Evolutionary conservation across 352 stramenopile species (phyloP).

Genomic region (Thalassiosira oceanica): DNA sequence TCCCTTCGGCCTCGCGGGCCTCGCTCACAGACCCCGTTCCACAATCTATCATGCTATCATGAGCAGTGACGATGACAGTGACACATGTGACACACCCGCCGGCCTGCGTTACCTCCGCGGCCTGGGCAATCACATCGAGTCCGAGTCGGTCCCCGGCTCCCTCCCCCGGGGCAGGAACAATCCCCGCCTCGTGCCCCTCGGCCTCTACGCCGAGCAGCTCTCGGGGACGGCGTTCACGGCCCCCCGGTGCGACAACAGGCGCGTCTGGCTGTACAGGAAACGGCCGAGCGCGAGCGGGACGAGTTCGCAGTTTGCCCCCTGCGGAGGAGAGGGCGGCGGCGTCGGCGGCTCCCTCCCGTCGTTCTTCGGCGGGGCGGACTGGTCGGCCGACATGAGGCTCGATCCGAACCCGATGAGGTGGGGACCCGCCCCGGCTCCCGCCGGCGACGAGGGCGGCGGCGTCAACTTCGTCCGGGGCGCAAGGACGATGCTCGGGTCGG

Average conservation of each 20-base stretch:
- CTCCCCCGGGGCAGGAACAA: constrained; percentile 93
- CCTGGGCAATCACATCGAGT: constrained; percentile 93
- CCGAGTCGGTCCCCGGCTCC: constrained; percentile 86
- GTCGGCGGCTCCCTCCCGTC: not conserved
- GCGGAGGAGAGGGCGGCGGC: constrained; percentile 24
- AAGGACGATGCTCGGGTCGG: constrained; percentile 84
- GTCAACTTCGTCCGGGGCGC: constrained; percentile 89
- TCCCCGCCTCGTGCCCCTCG: constrained; percentile 89
- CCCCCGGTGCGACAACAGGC: constrained; percentile 81
- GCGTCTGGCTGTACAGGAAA: constrained; percentile 93
- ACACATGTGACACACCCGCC: too few relatives aligned
- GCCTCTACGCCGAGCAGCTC: constrained; percentile 90
- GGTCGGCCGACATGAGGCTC: constrained; percentile 44
- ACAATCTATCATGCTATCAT: too few relatives aligned
- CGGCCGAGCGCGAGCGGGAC: constrained; percentile 82
- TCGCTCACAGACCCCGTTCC: too few relatives aligned
- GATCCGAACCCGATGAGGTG: constrained; percentile 90
- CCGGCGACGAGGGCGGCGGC: constrained; percentile 67
- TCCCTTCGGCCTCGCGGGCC: too few relatives aligned
- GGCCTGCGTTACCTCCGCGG: constrained; percentile 85
- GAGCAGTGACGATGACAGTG: too few relatives aligned
- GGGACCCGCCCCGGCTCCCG: constrained; percentile 86
- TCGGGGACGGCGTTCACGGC: constrained; percentile 95
- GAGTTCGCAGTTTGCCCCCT: constrained; percentile 69
- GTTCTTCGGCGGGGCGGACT: constrained; percentile 46